A percentile compares a stretch with the other conserved stretches of the same genome.
phyloP scores from a whole-genome alignment of 768 basidiomycete species.

The Trametes punicea region DNA sequence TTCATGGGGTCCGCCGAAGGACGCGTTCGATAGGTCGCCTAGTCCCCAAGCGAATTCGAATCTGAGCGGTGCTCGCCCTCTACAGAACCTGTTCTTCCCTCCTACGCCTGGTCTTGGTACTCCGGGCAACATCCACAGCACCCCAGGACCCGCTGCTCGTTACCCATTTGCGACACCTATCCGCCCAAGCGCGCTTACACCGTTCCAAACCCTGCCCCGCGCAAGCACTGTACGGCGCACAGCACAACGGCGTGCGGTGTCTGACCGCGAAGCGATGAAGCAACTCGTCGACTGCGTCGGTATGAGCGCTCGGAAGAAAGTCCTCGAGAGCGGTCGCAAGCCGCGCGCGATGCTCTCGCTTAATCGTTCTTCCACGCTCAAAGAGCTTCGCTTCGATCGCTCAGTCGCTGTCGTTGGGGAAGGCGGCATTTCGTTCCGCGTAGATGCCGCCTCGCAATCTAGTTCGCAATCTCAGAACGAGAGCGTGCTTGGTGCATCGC shows the following conservation, averaged over 20 bases:
- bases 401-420: slow-evolving; percentile 28
- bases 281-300: slow-evolving; percentile 84
- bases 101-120: slow-evolving; percentile 10
- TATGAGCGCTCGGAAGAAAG: slow-evolving; percentile 82
- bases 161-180: slow-evolving; percentile 61
- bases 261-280: slow-evolving; percentile 84
- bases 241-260: slow-evolving; percentile 49
- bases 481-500: slow-evolving; percentile 13
- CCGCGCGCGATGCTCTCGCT: slow-evolving; percentile 42
- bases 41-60: background rate
- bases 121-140: slow-evolving; percentile 20
- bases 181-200: slow-evolving; percentile 40
- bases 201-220: slow-evolving; percentile 53
- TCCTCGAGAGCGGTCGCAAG: slow-evolving; percentile 79
- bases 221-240: slow-evolving; percentile 54
- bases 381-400: slow-evolving; percentile 31
- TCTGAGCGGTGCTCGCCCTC: slow-evolving; percentile 22
- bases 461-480: slow-evolving; percentile 19
- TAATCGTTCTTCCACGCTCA: slow-evolving; percentile 32
- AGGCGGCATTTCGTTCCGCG: slow-evolving; percentile 26
- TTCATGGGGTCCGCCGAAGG: slow-evolving; percentile 75
- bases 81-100: slow-evolving; percentile 19
- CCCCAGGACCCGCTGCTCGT: slow-evolving; percentile 21
- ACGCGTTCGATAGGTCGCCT: slow-evolving; percentile 46
- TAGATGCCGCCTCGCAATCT: slow-evolving; percentile 21